Evolutionary conservation across 202 grass and related monocot genomes (phyloP).

Genomic region (Brachypodium distachyon): DNA sequence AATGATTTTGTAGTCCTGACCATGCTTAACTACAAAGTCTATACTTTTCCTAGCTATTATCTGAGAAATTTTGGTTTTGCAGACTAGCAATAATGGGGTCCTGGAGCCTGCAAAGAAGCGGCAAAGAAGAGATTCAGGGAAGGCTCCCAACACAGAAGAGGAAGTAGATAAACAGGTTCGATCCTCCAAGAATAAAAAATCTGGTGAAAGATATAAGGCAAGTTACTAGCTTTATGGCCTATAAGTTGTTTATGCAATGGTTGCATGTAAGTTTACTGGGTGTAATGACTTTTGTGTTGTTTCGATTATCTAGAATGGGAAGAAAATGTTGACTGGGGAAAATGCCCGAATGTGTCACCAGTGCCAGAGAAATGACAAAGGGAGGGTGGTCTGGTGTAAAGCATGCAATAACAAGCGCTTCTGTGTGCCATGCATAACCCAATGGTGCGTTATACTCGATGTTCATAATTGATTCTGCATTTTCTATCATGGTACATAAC

Average conservation of each 20-base stretch:
- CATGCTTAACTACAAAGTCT: neutral
- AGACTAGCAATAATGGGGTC: neutral
- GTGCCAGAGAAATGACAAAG: slow-evolving; percentile 68
- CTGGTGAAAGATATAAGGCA: slow-evolving; percentile 1
- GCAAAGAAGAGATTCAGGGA: neutral
- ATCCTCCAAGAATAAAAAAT: neutral
- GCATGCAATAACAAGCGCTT: slow-evolving; percentile 48
- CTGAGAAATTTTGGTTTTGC: neutral
- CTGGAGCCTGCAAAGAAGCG: neutral
- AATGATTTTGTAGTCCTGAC: neutral
- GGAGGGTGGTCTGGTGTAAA: slow-evolving; percentile 43
- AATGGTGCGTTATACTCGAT: slow-evolving; percentile 36
- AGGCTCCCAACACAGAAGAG: neutral
- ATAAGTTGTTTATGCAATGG: neutral
- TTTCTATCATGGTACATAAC: neutral
- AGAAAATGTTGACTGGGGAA: slow-evolving; percentile 24
- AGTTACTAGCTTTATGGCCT: neutral
- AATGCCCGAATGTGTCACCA: slow-evolving; percentile 69
- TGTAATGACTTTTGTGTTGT: neutral
- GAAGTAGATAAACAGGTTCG: neutral
- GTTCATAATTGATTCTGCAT: neutral
- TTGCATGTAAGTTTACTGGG: neutral
- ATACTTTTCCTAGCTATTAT: neutral
- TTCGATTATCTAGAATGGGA: slow-evolving; percentile 38
- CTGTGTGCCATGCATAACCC: slow-evolving; percentile 45